A percentile compares a stretch with the other conserved stretches of the same genome.
Conservation (phyloP, 2,329 filamentous ascomycete species). For the Gaeumannomyces sp. region DNA sequence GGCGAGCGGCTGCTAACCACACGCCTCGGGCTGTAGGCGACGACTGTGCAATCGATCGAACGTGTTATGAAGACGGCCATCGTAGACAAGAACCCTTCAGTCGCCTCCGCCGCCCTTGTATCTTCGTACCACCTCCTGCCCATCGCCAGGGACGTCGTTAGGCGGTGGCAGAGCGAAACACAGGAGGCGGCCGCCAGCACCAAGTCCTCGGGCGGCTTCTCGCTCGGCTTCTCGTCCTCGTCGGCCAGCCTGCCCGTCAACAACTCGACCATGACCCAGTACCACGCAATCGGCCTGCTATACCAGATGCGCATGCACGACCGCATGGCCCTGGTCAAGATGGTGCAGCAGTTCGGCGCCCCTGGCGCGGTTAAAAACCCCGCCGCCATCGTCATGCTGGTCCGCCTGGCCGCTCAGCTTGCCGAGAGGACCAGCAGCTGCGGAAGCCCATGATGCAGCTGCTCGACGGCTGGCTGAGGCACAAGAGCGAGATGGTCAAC, state of each 20-base stretch:
- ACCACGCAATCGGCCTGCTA: slow-evolving; percentile 92
- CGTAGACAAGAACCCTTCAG: slow-evolving; percentile 96
- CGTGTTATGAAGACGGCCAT: slow-evolving; percentile 98
- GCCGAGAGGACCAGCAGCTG: slow-evolving; percentile 87
- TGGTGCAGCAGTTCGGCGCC: slow-evolving; percentile 98
- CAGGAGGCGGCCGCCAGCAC: slow-evolving; percentile 88
- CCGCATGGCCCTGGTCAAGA: slow-evolving; percentile 97
- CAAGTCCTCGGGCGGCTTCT: slow-evolving; percentile 86
- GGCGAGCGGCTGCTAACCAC: not conserved
- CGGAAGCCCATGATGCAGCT: slow-evolving; percentile 96
- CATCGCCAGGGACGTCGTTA: slow-evolving; percentile 89
- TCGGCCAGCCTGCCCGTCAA: slow-evolving; percentile 70
- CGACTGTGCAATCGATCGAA: slow-evolving; percentile 95
- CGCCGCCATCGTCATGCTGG: slow-evolving; percentile 85
- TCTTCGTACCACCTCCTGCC: slow-evolving; percentile 97
- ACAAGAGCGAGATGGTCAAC: slow-evolving; percentile 99
- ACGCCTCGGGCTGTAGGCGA: slow-evolving; percentile 51
- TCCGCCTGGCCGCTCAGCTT: slow-evolving; percentile 85
- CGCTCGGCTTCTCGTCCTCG: slow-evolving; percentile 83
- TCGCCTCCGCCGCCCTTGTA: slow-evolving; percentile 90
- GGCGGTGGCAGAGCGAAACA: slow-evolving; percentile 97
- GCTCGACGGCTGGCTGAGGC: slow-evolving; percentile 90
- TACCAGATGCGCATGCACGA: slow-evolving; percentile 98
- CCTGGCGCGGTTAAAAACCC: slow-evolving; percentile 92
- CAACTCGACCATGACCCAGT: slow-evolving; percentile 96